Conservation (phyloP, 208 protist species). For the Wallacemonas sp. region DNA sequence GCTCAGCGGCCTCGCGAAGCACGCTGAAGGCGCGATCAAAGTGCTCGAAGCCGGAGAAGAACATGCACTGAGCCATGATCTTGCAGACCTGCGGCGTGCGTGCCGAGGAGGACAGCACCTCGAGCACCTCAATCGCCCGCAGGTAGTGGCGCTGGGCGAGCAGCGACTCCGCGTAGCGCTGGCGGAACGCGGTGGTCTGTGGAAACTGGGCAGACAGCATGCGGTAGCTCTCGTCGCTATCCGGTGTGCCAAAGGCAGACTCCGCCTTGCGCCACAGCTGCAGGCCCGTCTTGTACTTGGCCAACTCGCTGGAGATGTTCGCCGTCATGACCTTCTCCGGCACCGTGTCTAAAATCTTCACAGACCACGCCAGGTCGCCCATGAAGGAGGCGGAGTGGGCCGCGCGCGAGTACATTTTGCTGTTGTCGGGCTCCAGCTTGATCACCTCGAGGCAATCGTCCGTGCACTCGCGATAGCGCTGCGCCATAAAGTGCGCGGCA, state of each 20-base stretch:
- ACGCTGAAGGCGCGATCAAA: constrained; percentile 72
- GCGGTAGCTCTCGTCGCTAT: constrained; percentile 81
- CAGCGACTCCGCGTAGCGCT: constrained; percentile 81
- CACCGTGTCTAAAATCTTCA: constrained; percentile 57
- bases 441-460: constrained; percentile 80
- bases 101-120: constrained; percentile 50
- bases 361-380: constrained; percentile 73
- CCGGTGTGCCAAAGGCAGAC: constrained; percentile 58
- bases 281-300: constrained; percentile 59
- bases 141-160: constrained; percentile 60
- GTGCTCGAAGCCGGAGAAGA: constrained; percentile 82
- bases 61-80: constrained; percentile 77
- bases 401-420: constrained; percentile 74
- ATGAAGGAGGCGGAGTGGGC: constrained; percentile 77
- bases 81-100: constrained; percentile 56
- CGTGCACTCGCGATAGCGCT: constrained; percentile 79
- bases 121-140: constrained; percentile 65
- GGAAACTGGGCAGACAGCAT: constrained; percentile 85
- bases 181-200: constrained; percentile 70
- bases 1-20: constrained; percentile 50
- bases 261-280: constrained; percentile 70
- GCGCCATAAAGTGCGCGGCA: constrained; percentile 88
- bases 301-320: constrained; percentile 42
- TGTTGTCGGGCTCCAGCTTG: constrained; percentile 67
- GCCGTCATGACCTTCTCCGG: constrained; percentile 41